Evolutionary conservation across 495 filamentous ascomycete genomes (phyloP), one percentile per base, ranked within the genome.

Genomic region (Niebla homalea): DNA sequence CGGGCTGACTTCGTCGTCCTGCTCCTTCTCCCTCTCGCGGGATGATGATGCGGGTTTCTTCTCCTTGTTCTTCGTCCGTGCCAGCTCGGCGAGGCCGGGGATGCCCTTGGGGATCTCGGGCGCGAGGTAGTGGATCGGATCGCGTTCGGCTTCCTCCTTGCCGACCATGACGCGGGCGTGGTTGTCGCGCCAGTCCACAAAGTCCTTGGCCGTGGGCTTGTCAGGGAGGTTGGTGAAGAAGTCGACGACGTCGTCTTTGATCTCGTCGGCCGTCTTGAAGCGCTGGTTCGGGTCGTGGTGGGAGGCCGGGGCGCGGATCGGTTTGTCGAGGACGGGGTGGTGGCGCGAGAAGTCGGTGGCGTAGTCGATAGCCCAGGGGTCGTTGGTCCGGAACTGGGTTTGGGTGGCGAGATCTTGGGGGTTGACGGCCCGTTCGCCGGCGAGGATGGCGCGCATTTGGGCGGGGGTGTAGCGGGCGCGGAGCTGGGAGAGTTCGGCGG

Each of bases 401-500:
- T 89, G 83, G 36, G 79, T 74, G 7, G 78, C 75, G 60, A 97
- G 64, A 65, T 98, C 87, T 51, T 75, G 67, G 15, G 82, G 76
- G 65, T 86, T 76, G 65, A 98, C 84, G 50, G 85, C 79, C 10
- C 74, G 72, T 66, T 98, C 92, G 52, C 84, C 92, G 46, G 84
- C 87, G 66, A 88, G 73, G 65, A 98, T 80, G 41, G 88, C 85
- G n/a, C 70, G 72, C 51, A 95, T 70, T 67, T 98, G 92, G 53
- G 80, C 75, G 14, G 81, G 74, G 5, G 85, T 84, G 71, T 94
- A 97, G 50, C 73, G 69, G 55, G 78, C 68, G 26, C 62, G 56
- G 36, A 97, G 72, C 15, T 65, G 56, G 15, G 69, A 72, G 57
- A 81, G 75, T 61, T 96, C 84, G 37, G 79, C 74, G 41, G 70